phyloP scores from a whole-genome alignment of 176 grass and related monocot genomes.

The Metroxylon sagu region DNA sequence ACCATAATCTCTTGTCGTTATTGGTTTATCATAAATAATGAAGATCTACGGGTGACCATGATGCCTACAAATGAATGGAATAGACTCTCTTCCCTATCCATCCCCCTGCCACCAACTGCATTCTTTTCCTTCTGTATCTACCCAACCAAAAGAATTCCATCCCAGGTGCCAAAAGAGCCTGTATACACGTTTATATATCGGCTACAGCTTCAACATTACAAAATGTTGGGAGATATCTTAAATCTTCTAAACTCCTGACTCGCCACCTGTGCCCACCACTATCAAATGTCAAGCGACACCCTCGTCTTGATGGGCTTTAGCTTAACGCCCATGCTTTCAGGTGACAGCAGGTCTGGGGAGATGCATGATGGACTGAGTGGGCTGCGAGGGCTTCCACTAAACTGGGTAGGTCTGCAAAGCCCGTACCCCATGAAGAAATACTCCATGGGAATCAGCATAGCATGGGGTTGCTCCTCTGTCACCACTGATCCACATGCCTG shows the following conservation, averaged over 20 bases:
- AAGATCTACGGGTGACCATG: neutral
- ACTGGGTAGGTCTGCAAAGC: neutral
- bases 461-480: conserved; percentile 22
- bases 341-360: conserved; percentile 21
- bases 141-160: neutral
- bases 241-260: no score
- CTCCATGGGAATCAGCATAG: conserved; percentile 26
- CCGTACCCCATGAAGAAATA: conserved; percentile 16
- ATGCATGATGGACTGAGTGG: conserved; percentile 11
- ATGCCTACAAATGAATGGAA: conserved; percentile 2
- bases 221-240: no score
- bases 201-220: no score
- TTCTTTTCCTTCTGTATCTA: neutral
- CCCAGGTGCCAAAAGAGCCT: neutral
- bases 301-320: conserved; percentile 23
- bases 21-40: neutral
- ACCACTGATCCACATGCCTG: conserved; percentile 17
- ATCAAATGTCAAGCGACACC: conserved; percentile 7
- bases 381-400: conserved; percentile 2
- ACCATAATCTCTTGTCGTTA: neutral
- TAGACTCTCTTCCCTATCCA: neutral
- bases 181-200: no score
- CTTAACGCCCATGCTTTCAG: conserved; percentile 25
- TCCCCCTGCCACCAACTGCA: neutral
- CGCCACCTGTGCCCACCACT: neutral